These are phyloP conservation scores for Nannizzia gypsea DNA, from an alignment of 2,329 filamentous ascomycete genomes.

Conservation along the genomic window DNA sequence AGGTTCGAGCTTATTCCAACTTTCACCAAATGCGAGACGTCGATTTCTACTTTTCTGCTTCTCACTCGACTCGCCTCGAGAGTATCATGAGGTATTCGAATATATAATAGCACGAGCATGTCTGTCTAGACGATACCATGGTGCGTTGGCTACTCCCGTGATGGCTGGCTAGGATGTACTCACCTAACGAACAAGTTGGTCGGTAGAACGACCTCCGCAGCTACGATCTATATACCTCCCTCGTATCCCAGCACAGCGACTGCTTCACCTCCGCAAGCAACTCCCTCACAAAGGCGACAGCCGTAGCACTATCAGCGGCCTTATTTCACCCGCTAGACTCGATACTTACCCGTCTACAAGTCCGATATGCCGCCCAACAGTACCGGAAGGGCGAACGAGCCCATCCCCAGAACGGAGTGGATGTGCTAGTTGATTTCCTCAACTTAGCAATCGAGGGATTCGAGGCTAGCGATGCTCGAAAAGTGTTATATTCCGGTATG, in stretches of 20 bases:
- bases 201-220: background rate
- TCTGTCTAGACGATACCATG: too few species aligned
- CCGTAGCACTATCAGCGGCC: constrained; percentile 67
- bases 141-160: too few species aligned
- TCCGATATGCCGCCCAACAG: constrained; percentile 51
- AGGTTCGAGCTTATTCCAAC: too few species aligned
- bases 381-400: constrained; percentile 14
- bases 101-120: too few species aligned
- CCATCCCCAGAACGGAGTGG: constrained; percentile 29
- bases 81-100: too few species aligned
- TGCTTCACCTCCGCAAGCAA: background rate
- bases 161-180: too few species aligned
- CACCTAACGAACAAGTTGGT: too few species aligned
- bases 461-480: constrained; percentile 34
- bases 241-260: background rate
- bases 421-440: constrained; percentile 20
- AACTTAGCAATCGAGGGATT: constrained; percentile 40
- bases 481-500: constrained; percentile 58
- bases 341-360: constrained; percentile 69
- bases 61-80: too few species aligned
- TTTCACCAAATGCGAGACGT: too few species aligned
- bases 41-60: too few species aligned
- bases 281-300: constrained; percentile 59
- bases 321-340: constrained; percentile 71
- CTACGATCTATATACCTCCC: background rate